Percentiles rank a stretch among this genome's conserved stretches.
Conservation (phyloP, 768 basidiomycete species). For the Mycena kentingensis region DNA sequence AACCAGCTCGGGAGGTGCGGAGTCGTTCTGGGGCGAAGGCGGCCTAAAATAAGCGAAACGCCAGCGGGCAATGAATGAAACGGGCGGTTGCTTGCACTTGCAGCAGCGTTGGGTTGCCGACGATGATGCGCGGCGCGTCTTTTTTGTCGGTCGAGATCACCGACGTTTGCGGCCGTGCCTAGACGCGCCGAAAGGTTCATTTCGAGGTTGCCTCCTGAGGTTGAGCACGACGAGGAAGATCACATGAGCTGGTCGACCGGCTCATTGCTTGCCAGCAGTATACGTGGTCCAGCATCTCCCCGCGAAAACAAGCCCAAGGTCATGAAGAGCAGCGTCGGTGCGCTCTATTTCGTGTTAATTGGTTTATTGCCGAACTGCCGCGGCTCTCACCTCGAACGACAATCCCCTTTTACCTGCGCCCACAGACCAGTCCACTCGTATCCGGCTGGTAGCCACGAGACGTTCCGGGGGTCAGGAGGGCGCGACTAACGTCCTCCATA, state of each 20-base stretch:
- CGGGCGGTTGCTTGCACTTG: slow-evolving; percentile 92
- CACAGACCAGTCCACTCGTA: slow-evolving; percentile 37
- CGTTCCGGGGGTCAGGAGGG: slow-evolving; percentile 43
- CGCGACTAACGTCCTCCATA: slow-evolving; percentile 42
- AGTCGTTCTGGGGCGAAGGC: slow-evolving; percentile 49
- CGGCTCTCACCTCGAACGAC: slow-evolving; percentile 74
- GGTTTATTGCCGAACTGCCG: not conserved
- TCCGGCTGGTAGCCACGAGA: slow-evolving; percentile 28
- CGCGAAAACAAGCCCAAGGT: slow-evolving; percentile 87
- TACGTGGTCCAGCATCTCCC: slow-evolving; percentile 84
- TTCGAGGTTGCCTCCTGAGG: slow-evolving; percentile 96
- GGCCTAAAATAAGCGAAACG: slow-evolving; percentile 72
- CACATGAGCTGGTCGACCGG: slow-evolving; percentile 93
- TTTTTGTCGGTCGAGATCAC: slow-evolving; percentile 79
- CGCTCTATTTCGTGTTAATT: slow-evolving; percentile 52
- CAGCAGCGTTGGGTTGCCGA: slow-evolving; percentile 82
- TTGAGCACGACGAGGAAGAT: slow-evolving; percentile 93
- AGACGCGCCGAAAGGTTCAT: slow-evolving; percentile 97
- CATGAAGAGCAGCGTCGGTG: slow-evolving; percentile 84
- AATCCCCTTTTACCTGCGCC: slow-evolving; percentile 60
- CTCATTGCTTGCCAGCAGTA: slow-evolving; percentile 91
- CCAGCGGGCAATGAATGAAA: slow-evolving; percentile 86
- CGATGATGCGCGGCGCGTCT: slow-evolving; percentile 62
- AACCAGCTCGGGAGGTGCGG: too few species aligned
- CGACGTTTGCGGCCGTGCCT: slow-evolving; percentile 93